Conservation (phyloP, 345 rosid genomes). For the Hibiscus tridactylites region DNA sequence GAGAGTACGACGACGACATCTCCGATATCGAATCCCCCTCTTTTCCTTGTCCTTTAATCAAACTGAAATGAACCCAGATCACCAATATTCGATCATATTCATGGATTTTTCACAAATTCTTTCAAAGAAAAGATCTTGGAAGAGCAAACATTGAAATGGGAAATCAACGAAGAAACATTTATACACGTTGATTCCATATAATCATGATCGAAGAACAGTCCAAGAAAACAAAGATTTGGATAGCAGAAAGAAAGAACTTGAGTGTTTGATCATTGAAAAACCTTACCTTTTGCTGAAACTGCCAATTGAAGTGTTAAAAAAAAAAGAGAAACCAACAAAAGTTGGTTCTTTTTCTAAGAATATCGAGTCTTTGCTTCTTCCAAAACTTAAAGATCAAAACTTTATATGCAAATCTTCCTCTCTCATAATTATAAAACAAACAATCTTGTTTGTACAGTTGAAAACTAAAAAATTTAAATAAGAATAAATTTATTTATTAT, state of each 20-base stretch:
- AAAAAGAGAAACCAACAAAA: background rate
- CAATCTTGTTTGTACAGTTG: background rate
- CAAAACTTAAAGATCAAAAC: slow-evolving; percentile 5
- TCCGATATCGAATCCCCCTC: background rate
- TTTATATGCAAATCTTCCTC: background rate
- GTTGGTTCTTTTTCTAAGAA: background rate
- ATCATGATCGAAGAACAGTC: background rate
- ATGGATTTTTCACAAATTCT: background rate
- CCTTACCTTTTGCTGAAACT: background rate
- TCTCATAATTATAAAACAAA: background rate
- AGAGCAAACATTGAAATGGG: background rate
- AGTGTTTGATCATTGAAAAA: background rate
- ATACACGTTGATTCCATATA: background rate
- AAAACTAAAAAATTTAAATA: background rate
- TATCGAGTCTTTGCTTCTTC: background rate
- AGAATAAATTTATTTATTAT: background rate
- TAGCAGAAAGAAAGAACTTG: too few relatives aligned
- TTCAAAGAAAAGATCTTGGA: background rate
- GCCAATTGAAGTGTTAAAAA: background rate
- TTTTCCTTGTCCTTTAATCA: background rate
- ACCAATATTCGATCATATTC: background rate
- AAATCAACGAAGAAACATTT: too few relatives aligned
- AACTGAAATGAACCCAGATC: slow-evolving; percentile 8
- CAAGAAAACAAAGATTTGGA: background rate
- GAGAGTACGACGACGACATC: slow-evolving; percentile 56